These are phyloP conservation scores for Hortiboletus rubellus DNA, from an alignment of 1,284 basidiomycete species.

Conservation along the genomic window DNA sequence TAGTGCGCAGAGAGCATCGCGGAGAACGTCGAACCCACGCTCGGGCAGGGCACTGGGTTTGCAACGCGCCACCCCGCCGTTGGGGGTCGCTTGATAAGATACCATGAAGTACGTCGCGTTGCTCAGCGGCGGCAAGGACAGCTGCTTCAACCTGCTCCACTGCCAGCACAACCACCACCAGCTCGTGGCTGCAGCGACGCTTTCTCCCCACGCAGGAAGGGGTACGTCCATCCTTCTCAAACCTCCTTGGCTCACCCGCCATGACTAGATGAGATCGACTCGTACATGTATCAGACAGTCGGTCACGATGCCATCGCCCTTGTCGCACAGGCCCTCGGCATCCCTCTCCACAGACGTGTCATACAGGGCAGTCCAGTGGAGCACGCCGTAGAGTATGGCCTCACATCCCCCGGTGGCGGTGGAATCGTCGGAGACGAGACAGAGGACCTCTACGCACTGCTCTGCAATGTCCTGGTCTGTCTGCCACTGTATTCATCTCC, in stretches of 20 bases:
- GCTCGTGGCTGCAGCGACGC: conserved; percentile 86
- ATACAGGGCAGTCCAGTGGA: conserved; percentile 85
- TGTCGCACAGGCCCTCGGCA: conserved; percentile 81
- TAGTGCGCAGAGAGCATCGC: conserved; percentile 34
- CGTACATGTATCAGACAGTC: conserved; percentile 98
- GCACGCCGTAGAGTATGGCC: conserved; percentile 84
- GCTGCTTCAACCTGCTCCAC: conserved; percentile 94
- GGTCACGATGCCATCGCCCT: conserved; percentile 92
- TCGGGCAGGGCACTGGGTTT: background rate
- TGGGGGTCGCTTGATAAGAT: conserved; percentile 29
- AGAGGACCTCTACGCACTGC: conserved; percentile 86
- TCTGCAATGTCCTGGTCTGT: conserved; percentile 76
- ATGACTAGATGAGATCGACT: conserved; percentile 93
- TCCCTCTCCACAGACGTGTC: conserved; percentile 82
- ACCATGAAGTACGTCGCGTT: conserved; percentile 93
- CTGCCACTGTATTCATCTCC: background rate
- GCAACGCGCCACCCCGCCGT: conserved; percentile 11
- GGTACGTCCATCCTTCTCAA: conserved; percentile 48
- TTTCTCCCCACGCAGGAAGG: conserved; percentile 82
- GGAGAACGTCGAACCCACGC: conserved; percentile 1
- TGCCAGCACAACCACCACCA: conserved; percentile 86
- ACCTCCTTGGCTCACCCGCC: conserved; percentile 17
- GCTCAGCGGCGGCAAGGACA: conserved; percentile 97
- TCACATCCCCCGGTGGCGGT: conserved; percentile 46
- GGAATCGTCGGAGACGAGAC: conserved; percentile 88